These are phyloP conservation scores for Pythium phragmiticola DNA, from an alignment of 352 stramenopile genomes.

Conservation along the genomic window DNA sequence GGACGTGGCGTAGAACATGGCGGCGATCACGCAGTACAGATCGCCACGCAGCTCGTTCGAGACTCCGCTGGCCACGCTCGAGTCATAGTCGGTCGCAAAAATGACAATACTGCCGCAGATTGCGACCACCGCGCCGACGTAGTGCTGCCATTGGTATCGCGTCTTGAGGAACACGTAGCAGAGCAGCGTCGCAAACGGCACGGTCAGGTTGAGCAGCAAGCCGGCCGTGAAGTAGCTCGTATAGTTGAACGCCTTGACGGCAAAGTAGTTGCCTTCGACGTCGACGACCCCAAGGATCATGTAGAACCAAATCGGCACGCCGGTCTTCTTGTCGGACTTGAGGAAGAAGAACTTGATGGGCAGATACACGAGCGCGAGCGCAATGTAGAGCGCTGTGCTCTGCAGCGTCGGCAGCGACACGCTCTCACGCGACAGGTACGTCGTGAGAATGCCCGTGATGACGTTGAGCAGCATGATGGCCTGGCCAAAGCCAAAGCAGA, in stretches of 20 bases:
- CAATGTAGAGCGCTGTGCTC: constrained; percentile 55
- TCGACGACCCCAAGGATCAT: constrained; percentile 52
- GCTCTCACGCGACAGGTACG: constrained; percentile 54
- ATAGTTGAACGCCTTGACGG: constrained; percentile 71
- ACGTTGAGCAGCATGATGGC: constrained; percentile 68
- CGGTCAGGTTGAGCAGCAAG: constrained; percentile 66
- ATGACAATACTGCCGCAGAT: constrained; percentile 51
- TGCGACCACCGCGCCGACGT: constrained; percentile 43
- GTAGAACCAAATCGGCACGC: constrained; percentile 62
- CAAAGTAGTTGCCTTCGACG: constrained; percentile 74
- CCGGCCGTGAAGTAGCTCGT: constrained; percentile 67
- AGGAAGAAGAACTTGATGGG: constrained; percentile 39
- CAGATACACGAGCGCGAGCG: constrained; percentile 50
- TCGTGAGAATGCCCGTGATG: constrained; percentile 49
- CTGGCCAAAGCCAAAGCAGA: constrained; percentile 68
- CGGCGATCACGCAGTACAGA: constrained; percentile 59
- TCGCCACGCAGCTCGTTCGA: constrained; percentile 46
- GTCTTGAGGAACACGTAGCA: constrained; percentile 70
- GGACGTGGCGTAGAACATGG: constrained; percentile 59
- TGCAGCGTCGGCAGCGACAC: constrained; percentile 59
- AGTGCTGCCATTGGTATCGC: constrained; percentile 55
- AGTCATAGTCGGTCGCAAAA: constrained; percentile 57
- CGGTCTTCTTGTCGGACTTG: constrained; percentile 26
- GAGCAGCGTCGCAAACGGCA: constrained; percentile 67
- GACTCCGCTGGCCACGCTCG: constrained; percentile 29